Percentiles rank a stretch among this genome's conserved stretches.
phyloP scores from a whole-genome alignment of 2,329 filamentous ascomycete species.

The Venturia carpophila region DNA sequence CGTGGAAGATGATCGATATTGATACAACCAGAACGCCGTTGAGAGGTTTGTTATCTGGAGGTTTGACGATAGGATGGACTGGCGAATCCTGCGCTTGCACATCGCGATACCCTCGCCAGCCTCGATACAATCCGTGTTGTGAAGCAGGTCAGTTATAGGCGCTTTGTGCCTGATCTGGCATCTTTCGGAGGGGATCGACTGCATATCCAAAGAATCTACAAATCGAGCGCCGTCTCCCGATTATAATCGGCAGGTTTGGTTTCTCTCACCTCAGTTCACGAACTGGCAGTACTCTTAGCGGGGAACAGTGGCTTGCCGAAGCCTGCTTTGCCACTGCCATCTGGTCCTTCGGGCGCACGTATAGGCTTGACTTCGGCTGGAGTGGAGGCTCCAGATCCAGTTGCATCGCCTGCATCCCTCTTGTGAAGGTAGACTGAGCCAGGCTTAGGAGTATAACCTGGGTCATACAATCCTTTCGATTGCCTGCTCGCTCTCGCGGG shows the following conservation, averaged over 20 bases:
- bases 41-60: too few species aligned
- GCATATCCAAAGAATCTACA: neutral
- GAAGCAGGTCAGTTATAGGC: too few species aligned
- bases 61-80: too few species aligned
- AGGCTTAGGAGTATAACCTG: conserved; percentile 59
- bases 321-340: conserved; percentile 66
- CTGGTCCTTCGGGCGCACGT: conserved; percentile 69
- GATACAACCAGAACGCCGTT: too few species aligned
- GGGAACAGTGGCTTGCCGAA: conserved; percentile 45
- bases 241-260: neutral
- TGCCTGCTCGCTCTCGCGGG: conserved; percentile 26
- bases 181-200: too few species aligned
- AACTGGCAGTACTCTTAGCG: neutral
- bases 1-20: too few species aligned
- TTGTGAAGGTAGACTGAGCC: conserved; percentile 43
- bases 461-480: conserved; percentile 64
- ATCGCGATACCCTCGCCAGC: too few species aligned
- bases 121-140: too few species aligned
- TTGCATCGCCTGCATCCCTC: conserved; percentile 34
- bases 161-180: too few species aligned
- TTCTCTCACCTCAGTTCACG: neutral
- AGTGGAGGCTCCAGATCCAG: conserved; percentile 37
- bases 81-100: too few species aligned
- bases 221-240: conserved; percentile 1
- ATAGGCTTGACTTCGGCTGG: conserved; percentile 60